Conservation (phyloP, 805 yeast species). For the Starmerella bombicola region DNA sequence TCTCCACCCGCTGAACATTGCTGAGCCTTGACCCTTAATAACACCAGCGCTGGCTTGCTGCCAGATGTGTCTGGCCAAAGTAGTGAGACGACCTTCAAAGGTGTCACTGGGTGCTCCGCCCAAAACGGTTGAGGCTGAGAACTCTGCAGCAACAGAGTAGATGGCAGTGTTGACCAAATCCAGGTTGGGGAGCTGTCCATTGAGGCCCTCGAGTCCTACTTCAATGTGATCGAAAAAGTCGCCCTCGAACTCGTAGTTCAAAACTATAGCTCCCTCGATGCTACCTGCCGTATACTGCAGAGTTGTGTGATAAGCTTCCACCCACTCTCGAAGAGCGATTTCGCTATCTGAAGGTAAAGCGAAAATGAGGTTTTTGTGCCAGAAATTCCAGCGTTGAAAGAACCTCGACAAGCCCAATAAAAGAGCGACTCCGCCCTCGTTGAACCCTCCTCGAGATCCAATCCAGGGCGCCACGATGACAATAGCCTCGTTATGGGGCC, state of each 20-base stretch:
- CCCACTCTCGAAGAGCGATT: conserved; percentile 70
- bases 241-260: conserved; percentile 56
- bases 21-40: conserved; percentile 41
- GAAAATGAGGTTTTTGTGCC: conserved; percentile 88
- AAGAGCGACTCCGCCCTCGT: conserved; percentile 70
- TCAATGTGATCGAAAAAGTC: conserved; percentile 69
- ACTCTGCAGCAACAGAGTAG: conserved; percentile 63
- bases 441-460: conserved; percentile 49
- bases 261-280: conserved; percentile 75
- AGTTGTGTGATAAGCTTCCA: conserved; percentile 78
- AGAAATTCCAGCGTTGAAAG: conserved; percentile 73
- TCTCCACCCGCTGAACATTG: conserved; percentile 92
- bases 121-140: conserved; percentile 56
- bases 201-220: conserved; percentile 70
- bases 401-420: conserved; percentile 64
- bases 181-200: conserved; percentile 91
- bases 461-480: conserved; percentile 82
- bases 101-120: conserved; percentile 30
- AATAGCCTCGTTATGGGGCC: conserved; percentile 93
- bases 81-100: conserved; percentile 40
- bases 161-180: conserved; percentile 78
- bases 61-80: conserved; percentile 52
- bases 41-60: conserved; percentile 58
- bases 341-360: conserved; percentile 68
- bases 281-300: conserved; percentile 86